Conservation (phyloP, 108 stramenopile species). For the Stephanodiscus triporus region DNA sequence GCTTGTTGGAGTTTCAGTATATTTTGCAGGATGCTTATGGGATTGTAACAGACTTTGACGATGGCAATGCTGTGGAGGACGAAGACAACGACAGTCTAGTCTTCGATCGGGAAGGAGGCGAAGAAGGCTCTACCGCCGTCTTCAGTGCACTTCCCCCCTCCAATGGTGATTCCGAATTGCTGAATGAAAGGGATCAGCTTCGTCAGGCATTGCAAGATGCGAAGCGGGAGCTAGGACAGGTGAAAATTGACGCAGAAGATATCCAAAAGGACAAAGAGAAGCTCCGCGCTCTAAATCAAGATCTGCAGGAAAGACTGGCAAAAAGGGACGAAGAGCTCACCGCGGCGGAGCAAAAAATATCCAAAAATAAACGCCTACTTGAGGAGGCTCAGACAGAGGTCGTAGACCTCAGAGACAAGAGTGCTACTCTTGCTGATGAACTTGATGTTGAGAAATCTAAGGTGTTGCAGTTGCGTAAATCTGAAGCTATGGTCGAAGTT, state of each 20-base stretch:
- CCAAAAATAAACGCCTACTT: slow-evolving; percentile 57
- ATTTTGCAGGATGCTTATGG: slow-evolving; percentile 71
- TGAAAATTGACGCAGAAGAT: slow-evolving; percentile 61
- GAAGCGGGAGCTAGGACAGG: slow-evolving; percentile 63
- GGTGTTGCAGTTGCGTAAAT: slow-evolving; percentile 77
- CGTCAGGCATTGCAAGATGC: slow-evolving; percentile 59
- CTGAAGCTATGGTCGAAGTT: slow-evolving; percentile 76
- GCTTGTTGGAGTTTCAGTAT: slow-evolving; percentile 73
- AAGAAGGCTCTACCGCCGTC: slow-evolving; percentile 38
- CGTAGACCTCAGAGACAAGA: slow-evolving; percentile 68
- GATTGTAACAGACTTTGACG: slow-evolving; percentile 60
- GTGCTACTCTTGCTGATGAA: slow-evolving; percentile 82
- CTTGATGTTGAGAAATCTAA: slow-evolving; percentile 83
- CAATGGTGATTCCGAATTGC: slow-evolving; percentile 50
- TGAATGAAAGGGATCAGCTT: slow-evolving; percentile 44
- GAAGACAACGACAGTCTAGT: slow-evolving; percentile 47
- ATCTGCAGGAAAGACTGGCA: slow-evolving; percentile 79
- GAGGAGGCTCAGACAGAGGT: slow-evolving; percentile 71
- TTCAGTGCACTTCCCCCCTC: slow-evolving; percentile 29
- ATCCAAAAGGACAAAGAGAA: slow-evolving; percentile 70
- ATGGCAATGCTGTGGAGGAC: slow-evolving; percentile 51
- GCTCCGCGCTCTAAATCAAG: slow-evolving; percentile 75
- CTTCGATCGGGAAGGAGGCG: slow-evolving; percentile 32
- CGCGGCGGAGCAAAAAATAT: slow-evolving; percentile 63
- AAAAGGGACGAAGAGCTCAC: slow-evolving; percentile 73